Conservation (phyloP, 257 asterid genomes). For the Buddleja alternifolia region DNA sequence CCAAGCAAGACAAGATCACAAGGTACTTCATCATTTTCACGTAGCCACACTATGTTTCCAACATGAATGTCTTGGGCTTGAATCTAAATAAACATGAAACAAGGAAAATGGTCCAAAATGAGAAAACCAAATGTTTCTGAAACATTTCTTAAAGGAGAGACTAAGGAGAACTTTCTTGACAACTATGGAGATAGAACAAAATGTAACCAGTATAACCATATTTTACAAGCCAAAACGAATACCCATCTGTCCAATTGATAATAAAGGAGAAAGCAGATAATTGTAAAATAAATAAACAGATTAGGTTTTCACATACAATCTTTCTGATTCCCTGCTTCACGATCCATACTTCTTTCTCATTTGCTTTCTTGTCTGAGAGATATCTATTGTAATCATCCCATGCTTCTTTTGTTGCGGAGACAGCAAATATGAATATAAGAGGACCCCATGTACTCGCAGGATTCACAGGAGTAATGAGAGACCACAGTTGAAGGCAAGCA, state of each 20-base stretch:
- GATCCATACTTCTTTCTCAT: slow-evolving; percentile 96
- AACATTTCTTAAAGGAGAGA: neutral
- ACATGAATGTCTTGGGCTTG: slow-evolving; percentile 90
- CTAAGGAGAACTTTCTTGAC: slow-evolving; percentile 3
- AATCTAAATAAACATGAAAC: slow-evolving; percentile 48
- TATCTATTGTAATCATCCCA: slow-evolving; percentile 99
- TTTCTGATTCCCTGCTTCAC: slow-evolving; percentile 83
- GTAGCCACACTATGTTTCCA: slow-evolving; percentile 95
- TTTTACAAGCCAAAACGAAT: slow-evolving; percentile 14
- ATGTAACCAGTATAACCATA: slow-evolving; percentile 24
- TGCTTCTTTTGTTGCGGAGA: slow-evolving; percentile 97
- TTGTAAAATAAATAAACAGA: neutral
- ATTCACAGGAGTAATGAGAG: slow-evolving; percentile 98
- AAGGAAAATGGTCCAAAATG: slow-evolving; percentile 19
- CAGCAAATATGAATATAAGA: slow-evolving; percentile 94
- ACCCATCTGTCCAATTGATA: slow-evolving; percentile 19
- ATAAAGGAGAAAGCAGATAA: slow-evolving; percentile 4
- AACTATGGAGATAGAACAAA: slow-evolving; percentile 17
- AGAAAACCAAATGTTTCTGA: neutral
- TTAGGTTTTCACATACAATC: slow-evolving; percentile 57
- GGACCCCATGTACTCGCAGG: slow-evolving; percentile 99
- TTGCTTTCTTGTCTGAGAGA: slow-evolving; percentile 95
- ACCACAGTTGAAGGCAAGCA: slow-evolving; percentile 99
- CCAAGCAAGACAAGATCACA: slow-evolving; percentile 97
- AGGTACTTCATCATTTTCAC: slow-evolving; percentile 99